These are phyloP conservation scores for Jatropha multifida DNA, from an alignment of 441 rosid species.

Conservation along the genomic window DNA sequence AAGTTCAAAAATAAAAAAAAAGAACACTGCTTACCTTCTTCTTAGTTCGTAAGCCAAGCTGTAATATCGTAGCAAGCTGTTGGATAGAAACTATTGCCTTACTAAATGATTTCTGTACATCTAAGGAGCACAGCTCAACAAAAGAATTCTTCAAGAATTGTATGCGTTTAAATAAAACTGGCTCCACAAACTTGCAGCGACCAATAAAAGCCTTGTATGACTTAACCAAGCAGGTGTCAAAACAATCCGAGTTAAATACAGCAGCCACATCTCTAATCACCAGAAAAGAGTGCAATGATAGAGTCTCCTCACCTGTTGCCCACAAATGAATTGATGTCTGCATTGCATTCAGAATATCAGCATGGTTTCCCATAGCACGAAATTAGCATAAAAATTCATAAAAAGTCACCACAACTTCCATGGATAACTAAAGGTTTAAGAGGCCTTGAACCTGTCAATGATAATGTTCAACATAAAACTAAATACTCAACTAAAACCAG, in stretches of 20 bases:
- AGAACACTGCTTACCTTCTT: conserved; percentile 50
- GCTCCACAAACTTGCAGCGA: conserved; percentile 61
- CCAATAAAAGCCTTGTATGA: conserved; percentile 68
- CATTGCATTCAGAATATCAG: conserved; percentile 23
- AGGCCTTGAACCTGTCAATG: background rate
- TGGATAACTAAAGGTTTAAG: background rate
- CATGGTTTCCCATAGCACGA: conserved; percentile 3
- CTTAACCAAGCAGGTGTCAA: conserved; percentile 59
- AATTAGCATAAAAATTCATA: background rate
- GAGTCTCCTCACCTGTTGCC: conserved; percentile 65
- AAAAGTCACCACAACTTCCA: background rate
- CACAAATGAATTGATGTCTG: conserved; percentile 78
- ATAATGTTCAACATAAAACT: background rate
- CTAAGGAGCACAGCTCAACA: conserved; percentile 74
- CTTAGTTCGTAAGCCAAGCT: conserved; percentile 62
- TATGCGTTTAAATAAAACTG: conserved; percentile 40
- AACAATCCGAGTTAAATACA: conserved; percentile 59
- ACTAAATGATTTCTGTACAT: conserved; percentile 62
- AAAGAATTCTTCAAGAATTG: conserved; percentile 65
- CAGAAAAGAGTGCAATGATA: conserved; percentile 59
- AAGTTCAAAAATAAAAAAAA: conserved; percentile 6
- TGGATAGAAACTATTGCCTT: conserved; percentile 62
- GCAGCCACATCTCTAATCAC: conserved; percentile 56
- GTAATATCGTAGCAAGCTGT: conserved; percentile 73
- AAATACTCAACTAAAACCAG: background rate